Base-by-base conservation (phyloP, 176 grass and related monocot species). In the Ananas comosus region DNA sequence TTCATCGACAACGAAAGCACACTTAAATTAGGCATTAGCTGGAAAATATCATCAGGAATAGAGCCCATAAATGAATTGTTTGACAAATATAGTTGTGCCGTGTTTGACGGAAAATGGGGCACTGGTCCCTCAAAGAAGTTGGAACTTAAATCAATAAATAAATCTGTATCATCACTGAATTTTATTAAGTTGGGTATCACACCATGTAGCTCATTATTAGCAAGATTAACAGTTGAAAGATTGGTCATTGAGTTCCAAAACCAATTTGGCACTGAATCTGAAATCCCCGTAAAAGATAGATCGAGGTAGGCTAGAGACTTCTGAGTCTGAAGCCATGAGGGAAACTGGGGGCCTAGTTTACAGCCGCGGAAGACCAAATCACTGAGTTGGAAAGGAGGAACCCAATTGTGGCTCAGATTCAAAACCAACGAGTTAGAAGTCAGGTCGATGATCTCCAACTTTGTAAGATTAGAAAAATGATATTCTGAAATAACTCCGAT, bases 91-190 rank as follows among this genome's bases (percentile, higher is more conserved):
- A 82, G 51, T 11, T 53, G 18, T 8, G 1, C 11, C 8, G 76
- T 18, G 47, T 10, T 29, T 4, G 22, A 25, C 10, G 79, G 66
- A 19, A 82, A 14, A 18, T 6, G 14, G 13, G 79, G 66, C 33
- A 76, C 63, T 13, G 22, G 64, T n/a, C 79, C 79, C 27, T 58
- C 12, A 27, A 91, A n/a, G 72, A 73, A 73, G 71, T 91, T 91
- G 2, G 29, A 33, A 5, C 29, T 33, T 33, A 33, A 4, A 33
- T 33, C 29, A 33, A 33, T 33, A 33, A 5, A 33, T 33, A 33
- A 33, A 33, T 33, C 3, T 33, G 29, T 3, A 28, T 54, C 33
- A 51, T 57, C 8, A 28, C 17, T 11, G 25, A 27, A 27, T 27
- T 27, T 27, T 27, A 27, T 27, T 2, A 27, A 27, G 25, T 27